These are phyloP conservation scores for Dothideomycetidae sp. DNA, from an alignment of 2,329 filamentous ascomycete genomes.

Conservation along the genomic window DNA sequence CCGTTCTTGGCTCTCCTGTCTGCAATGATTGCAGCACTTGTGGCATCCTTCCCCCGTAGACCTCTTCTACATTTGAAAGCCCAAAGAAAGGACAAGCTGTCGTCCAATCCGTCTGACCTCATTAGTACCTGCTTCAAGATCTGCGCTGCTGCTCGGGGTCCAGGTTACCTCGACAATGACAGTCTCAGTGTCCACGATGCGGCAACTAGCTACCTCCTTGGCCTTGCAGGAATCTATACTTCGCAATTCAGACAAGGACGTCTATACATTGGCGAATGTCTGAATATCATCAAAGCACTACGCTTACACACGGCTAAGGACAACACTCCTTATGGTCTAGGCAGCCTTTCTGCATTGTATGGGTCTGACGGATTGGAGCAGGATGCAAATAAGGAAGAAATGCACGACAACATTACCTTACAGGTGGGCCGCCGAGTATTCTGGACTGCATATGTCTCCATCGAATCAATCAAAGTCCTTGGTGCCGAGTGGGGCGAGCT, in stretches of 20 bases:
- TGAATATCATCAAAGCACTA: slow-evolving; percentile 54
- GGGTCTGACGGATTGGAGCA: slow-evolving; percentile 23
- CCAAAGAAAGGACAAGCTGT: slow-evolving; percentile 49
- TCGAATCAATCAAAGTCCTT: slow-evolving; percentile 61
- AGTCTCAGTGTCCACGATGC: slow-evolving; percentile 47
- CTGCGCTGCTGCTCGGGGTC: slow-evolving; percentile 51
- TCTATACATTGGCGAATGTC: slow-evolving; percentile 57
- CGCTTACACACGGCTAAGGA: slow-evolving; percentile 46
- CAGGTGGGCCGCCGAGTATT: slow-evolving; percentile 52
- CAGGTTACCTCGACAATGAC: slow-evolving; percentile 39
- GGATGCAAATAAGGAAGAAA: slow-evolving; percentile 25
- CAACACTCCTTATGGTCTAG: slow-evolving; percentile 26
- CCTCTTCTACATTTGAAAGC: slow-evolving; percentile 55
- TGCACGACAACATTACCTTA: slow-evolving; percentile 32
- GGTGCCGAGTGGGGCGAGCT: slow-evolving; percentile 58
- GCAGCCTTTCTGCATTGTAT: slow-evolving; percentile 23
- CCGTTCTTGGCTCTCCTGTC: slow-evolving; percentile 57
- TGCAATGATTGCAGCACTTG: slow-evolving; percentile 60
- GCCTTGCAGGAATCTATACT: slow-evolving; percentile 51
- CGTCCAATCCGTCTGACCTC: slow-evolving; percentile 54
- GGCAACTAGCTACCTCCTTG: slow-evolving; percentile 63
- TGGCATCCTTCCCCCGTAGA: slow-evolving; percentile 61
- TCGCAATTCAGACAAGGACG: slow-evolving; percentile 53
- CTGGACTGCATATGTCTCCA: slow-evolving; percentile 66
- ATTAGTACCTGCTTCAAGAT: slow-evolving; percentile 58